Percentiles rank a stretch among this genome's conserved stretches.
These are phyloP conservation scores for Tetragonia tetragonoides DNA, from an alignment of 148 eudicot species.

Conservation along the genomic window DNA sequence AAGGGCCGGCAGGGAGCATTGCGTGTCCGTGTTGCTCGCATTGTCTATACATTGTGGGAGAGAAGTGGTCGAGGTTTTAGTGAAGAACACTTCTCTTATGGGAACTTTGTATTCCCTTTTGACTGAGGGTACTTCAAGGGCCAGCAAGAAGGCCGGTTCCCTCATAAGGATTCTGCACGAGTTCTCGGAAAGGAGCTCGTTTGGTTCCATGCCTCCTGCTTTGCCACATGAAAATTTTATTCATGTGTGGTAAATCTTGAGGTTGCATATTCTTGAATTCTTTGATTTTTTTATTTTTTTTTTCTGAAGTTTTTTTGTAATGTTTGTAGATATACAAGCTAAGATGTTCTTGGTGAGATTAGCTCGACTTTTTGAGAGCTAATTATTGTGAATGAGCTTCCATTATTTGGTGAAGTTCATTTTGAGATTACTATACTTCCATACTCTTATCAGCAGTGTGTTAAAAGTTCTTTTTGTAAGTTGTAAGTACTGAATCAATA, in stretches of 20 bases:
- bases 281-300: neutral
- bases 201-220: constrained; percentile 28
- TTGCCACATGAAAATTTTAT: constrained; percentile 52
- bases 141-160: constrained; percentile 64
- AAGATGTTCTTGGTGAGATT: neutral
- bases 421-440: constrained; percentile 3
- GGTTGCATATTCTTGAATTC: constrained; percentile 1
- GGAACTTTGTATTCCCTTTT: constrained; percentile 54
- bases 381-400: constrained; percentile 25
- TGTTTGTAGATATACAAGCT: neutral
- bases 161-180: constrained; percentile 65
- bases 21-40: constrained; percentile 58
- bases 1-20: constrained; percentile 53
- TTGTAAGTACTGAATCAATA: neutral
- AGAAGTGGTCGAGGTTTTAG: constrained; percentile 77
- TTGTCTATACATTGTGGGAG: constrained; percentile 56
- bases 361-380: constrained; percentile 35
- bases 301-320: neutral
- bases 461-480: neutral
- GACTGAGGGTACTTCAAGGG: constrained; percentile 50
- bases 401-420: constrained; percentile 25
- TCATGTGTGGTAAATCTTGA: constrained; percentile 52
- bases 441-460: neutral
- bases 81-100: constrained; percentile 62
- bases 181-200: constrained; percentile 51